phyloP scores from a whole-genome alignment of 2,329 filamentous ascomycete genomes.

The Penicillium sclerotigenum region DNA sequence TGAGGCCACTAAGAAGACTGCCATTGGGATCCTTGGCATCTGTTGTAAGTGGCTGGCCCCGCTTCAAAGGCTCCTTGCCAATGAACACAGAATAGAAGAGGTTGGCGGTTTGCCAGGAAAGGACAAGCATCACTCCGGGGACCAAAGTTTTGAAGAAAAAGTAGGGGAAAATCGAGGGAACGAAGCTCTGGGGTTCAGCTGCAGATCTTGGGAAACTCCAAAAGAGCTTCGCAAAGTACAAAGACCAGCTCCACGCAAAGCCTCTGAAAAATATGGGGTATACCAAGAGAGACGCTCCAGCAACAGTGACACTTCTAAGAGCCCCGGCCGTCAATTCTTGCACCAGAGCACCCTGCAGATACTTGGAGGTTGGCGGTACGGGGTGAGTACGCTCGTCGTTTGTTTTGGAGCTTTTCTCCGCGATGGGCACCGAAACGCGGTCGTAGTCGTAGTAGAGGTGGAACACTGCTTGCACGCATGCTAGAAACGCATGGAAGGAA shows the following conservation, averaged over 20 bases:
- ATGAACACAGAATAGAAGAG: slow-evolving; percentile 76
- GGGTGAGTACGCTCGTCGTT: slow-evolving; percentile 38
- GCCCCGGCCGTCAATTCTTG: slow-evolving; percentile 33
- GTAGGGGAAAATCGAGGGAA: slow-evolving; percentile 55
- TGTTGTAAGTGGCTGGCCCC: slow-evolving; percentile 74
- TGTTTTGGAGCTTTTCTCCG: slow-evolving; percentile 32
- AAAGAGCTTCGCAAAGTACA: slow-evolving; percentile 68
- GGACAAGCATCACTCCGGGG: slow-evolving; percentile 64
- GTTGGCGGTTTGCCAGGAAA: slow-evolving; percentile 76
- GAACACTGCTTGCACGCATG: slow-evolving; percentile 62
- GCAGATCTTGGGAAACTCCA: slow-evolving; percentile 73
- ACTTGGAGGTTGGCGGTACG: slow-evolving; percentile 35
- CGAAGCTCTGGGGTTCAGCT: slow-evolving; percentile 54
- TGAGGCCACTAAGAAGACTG: slow-evolving; percentile 78
- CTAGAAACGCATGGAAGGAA: slow-evolving; percentile 65
- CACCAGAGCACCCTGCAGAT: slow-evolving; percentile 38
- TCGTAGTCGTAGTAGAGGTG: slow-evolving; percentile 76
- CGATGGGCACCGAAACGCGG: slow-evolving; percentile 55
- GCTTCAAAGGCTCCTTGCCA: slow-evolving; percentile 76
- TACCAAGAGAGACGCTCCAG: slow-evolving; percentile 50
- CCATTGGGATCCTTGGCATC: slow-evolving; percentile 90
- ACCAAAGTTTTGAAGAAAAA: slow-evolving; percentile 56
- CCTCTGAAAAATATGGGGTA: slow-evolving; percentile 64
- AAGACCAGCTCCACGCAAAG: slow-evolving; percentile 65
- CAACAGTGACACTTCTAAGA: slow-evolving; percentile 41